Evolutionary conservation across 2,329 filamentous ascomycete genomes (phyloP), one percentile per base, ranked within the genome.

Genomic region (Fusarium sp.): DNA sequence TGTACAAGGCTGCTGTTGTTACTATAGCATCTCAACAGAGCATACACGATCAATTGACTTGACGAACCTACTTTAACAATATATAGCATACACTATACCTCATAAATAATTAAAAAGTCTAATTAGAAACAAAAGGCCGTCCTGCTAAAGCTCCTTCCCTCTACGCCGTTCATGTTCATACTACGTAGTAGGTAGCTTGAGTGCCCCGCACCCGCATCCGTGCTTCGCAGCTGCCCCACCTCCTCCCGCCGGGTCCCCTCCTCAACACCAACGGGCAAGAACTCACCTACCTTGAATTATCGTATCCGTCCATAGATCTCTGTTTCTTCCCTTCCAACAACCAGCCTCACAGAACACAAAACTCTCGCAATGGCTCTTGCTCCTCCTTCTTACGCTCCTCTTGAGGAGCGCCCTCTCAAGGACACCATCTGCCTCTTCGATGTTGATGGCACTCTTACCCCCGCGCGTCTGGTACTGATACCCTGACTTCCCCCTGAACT

Each of bases 381-480:
- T 17, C 73, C 72, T 33, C 78, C 82, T 70, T 74, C 79, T 40
- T 92, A 91, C 82, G 91, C 94, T 58, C 88, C 94, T 68, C 89
- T 98, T 72, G 88, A 91, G 79, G 86, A 95, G 76, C 93, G 96
- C 73, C 93, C 93, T 43, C 84, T 98, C 81, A 93, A 95, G 84
- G 94, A 96, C 86, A 98, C 95, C 71, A 92, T 99, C 81, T 91
- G 90, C 77, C 91, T 99, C 69, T 99, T 99, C 82, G 96, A 99
- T 82, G 96, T 99, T 64, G 96, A 99, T 80, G 93, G 89, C 77
- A 98, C 96, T 31, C 88, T 99, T 73, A 96, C 94, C 17, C 92
- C 90, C 42, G 91, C 96, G 45, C 90, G 96, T 72, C 86, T 87
- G 75, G 93, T 97, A 85, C 80, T 33, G 56, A 64, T 26, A 45